Base-by-base conservation (phyloP, 768 basidiomycete genomes). In the Podaxis pistillaris region DNA sequence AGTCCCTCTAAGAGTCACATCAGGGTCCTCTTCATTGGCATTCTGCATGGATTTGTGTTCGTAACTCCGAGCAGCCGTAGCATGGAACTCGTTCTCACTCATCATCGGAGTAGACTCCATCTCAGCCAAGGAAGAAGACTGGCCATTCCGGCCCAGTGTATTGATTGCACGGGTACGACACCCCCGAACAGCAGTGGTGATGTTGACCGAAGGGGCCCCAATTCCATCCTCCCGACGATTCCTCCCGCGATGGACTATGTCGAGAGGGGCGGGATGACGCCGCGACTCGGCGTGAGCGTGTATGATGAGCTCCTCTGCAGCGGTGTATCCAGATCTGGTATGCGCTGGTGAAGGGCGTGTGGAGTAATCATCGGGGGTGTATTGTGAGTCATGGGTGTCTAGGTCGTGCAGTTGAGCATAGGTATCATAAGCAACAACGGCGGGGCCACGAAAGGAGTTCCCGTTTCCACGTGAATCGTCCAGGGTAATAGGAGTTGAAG, bases 241-340 rank as follows among this genome's bases (percentile, higher is more conserved):
- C 40, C 69, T 66, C 24, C 68, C 68, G 1, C 68, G 64, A 56
- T 64, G 63, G 50, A 67, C 65, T 17, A 79, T 66, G 62, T 78
- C 74, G 40, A 80, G 67, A 52, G 78, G 76, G 5, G 72, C 69
- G 30, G 77, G 78, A 6, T 75, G 70, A 7, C 76, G 70, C 8
- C 73, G 64, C 57, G 68, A 71, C 62, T 81, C 76, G 2, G 78
- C 71, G 72, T 80, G 76, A 72, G 86, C 64, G 73, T 85, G 86
- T 69, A 91, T 81, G 55, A 90, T 84, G 64, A 84, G 81, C 71
- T 88, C 84, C 69, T 91, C 89, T 0, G 88, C 78, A 1, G 87
- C 78, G 0, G 89, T 91, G 65, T 86, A 91, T 1, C 89, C 89
- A 1, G 82, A 78, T 33, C 70, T 60, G 26, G 71, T 71, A 33